Percentiles rank a stretch among this genome's conserved stretches.
These are phyloP conservation scores for Barnettozyma wickerhamii DNA, from an alignment of 805 yeast species.

Conservation along the genomic window DNA sequence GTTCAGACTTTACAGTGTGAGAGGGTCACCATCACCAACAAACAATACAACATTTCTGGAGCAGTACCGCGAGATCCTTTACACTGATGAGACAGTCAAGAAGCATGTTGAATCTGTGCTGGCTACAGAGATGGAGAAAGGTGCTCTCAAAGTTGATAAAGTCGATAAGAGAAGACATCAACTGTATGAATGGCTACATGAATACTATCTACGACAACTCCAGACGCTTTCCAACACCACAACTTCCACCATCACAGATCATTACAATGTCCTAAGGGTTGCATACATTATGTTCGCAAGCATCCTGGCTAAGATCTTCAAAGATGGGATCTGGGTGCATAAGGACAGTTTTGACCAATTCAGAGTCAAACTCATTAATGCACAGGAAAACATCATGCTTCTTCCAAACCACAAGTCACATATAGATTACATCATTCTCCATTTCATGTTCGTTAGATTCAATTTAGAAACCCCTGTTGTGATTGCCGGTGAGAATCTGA, in stretches of 20 bases:
- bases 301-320: conserved; percentile 17
- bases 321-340: conserved; percentile 24
- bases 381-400: conserved; percentile 8
- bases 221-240: conserved; percentile 10
- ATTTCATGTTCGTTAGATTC: conserved; percentile 15
- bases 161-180: conserved; percentile 6
- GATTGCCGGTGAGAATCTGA: conserved; percentile 23
- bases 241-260: conserved; percentile 13
- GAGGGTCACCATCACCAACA: not conserved
- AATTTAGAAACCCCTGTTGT: conserved; percentile 20
- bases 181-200: conserved; percentile 14
- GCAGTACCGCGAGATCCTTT: conserved; percentile 6
- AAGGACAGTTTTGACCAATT: conserved; percentile 11
- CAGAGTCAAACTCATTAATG: conserved; percentile 2
- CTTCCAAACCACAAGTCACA: conserved; percentile 23
- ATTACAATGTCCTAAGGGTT: conserved; percentile 9
- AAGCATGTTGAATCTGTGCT: conserved; percentile 12
- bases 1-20: conserved; percentile 3
- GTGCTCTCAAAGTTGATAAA: conserved; percentile 4
- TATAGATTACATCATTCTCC: conserved; percentile 23
- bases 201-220: conserved; percentile 13
- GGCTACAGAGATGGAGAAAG: conserved; percentile 11
- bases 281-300: conserved; percentile 16
- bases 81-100: conserved; percentile 7
- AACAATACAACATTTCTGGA: not conserved